Conservation (phyloP, 2,329 filamentous ascomycete species). For the Eutypella sp. region DNA sequence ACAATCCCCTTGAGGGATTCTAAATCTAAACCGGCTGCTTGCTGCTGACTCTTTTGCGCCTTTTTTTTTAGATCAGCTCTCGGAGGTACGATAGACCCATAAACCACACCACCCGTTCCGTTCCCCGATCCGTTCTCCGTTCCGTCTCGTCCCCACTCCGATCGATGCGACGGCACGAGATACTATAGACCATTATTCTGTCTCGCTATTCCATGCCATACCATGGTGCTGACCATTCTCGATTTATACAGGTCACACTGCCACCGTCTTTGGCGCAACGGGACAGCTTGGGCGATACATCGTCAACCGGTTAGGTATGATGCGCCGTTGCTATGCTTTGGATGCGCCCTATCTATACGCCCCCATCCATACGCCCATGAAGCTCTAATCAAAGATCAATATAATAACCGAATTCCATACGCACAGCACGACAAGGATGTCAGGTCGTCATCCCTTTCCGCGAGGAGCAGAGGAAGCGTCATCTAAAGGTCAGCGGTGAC, state of each 20-base stretch:
- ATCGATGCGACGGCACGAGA: slow-evolving; percentile 18
- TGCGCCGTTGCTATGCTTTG: too few species aligned
- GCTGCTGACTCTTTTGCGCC: background rate
- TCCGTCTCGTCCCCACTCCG: slow-evolving; percentile 1
- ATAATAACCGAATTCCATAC: slow-evolving; percentile 24
- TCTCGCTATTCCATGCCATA: too few species aligned
- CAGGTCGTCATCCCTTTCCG: slow-evolving; percentile 90
- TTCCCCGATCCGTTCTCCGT: slow-evolving; percentile 3
- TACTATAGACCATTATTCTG: too few species aligned
- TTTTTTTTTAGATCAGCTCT: slow-evolving; percentile 62
- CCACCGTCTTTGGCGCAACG: slow-evolving; percentile 95
- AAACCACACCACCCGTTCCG: slow-evolving; percentile 10
- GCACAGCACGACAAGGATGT: slow-evolving; percentile 88
- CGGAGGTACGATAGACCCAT: too few species aligned
- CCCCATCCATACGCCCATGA: slow-evolving; percentile 10
- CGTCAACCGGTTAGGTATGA: slow-evolving; percentile 79
- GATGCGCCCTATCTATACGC: too few species aligned
- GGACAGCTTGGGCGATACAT: slow-evolving; percentile 96
- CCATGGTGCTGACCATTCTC: too few species aligned
- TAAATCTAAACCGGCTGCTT: slow-evolving; percentile 12
- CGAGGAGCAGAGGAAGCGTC: slow-evolving; percentile 96
- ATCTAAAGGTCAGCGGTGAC: slow-evolving; percentile 94
- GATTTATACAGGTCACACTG: slow-evolving; percentile 73
- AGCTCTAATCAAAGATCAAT: too few species aligned
- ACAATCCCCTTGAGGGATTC: slow-evolving; percentile 16